Evolutionary conservation across 495 filamentous ascomycete species (phyloP).

Genomic region (Daldinia concentrica): DNA sequence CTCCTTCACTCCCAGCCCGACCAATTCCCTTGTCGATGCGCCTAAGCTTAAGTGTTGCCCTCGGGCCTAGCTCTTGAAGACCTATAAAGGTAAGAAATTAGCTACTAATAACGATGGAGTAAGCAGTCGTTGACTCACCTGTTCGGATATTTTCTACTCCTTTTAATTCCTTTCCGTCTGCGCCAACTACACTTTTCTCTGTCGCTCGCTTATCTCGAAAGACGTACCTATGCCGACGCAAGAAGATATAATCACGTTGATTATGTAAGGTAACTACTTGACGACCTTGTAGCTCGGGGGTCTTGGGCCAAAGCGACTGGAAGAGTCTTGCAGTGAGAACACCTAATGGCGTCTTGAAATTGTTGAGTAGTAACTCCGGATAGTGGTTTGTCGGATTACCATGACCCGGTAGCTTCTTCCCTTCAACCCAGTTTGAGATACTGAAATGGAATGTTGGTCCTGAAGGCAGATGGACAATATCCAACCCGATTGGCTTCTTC

Average conservation of each 20-base stretch:
- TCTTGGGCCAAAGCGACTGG: slow-evolving; percentile 80
- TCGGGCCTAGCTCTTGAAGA: slow-evolving; percentile 44
- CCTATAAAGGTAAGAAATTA: slow-evolving; percentile 30
- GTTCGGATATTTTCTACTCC: slow-evolving; percentile 84
- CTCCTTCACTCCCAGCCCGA: slow-evolving; percentile 75
- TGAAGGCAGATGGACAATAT: slow-evolving; percentile 80
- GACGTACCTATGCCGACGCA: slow-evolving; percentile 88
- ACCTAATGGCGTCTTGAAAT: slow-evolving; percentile 93
- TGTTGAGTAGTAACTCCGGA: slow-evolving; percentile 93
- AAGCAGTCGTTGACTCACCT: slow-evolving; percentile 55
- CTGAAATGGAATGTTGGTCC: slow-evolving; percentile 90
- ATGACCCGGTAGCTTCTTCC: slow-evolving; percentile 84
- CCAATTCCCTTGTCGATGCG: slow-evolving; percentile 92
- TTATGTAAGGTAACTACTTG: slow-evolving; percentile 91
- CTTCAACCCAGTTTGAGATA: slow-evolving; percentile 81
- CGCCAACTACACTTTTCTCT: slow-evolving; percentile 85
- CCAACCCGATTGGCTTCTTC: slow-evolving; percentile 79
- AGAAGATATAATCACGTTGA: slow-evolving; percentile 95
- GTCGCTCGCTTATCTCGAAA: slow-evolving; percentile 86
- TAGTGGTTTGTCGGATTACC: slow-evolving; percentile 88
- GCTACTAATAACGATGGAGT: not conserved
- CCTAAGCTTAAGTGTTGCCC: slow-evolving; percentile 63
- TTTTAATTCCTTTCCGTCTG: slow-evolving; percentile 86
- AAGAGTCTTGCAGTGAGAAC: slow-evolving; percentile 89
- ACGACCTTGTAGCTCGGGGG: slow-evolving; percentile 81